Percentiles rank a stretch among this genome's conserved stretches.
Evolutionary conservation across 140 eudicot genomes (phyloP).

Genomic region (Stevia rebaudiana): DNA sequence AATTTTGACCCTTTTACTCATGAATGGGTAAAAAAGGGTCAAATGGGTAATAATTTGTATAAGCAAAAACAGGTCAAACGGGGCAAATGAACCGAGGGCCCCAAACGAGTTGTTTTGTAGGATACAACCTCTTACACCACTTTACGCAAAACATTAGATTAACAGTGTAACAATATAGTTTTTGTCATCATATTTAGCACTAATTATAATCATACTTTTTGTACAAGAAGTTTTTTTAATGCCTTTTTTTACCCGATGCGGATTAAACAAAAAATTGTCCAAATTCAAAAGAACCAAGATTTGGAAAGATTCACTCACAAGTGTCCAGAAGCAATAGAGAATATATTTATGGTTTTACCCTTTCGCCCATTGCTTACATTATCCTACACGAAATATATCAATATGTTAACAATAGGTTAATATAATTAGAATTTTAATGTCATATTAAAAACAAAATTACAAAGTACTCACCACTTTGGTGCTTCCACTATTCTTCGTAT

Average conservation of each 20-base stretch:
- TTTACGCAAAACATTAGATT: not conserved
- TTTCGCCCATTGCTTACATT: constrained; percentile 48
- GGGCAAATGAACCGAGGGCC: not conserved
- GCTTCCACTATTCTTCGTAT: constrained; percentile 46
- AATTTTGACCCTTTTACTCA: not conserved
- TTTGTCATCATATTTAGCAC: not conserved
- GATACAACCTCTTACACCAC: not conserved
- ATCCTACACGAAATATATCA: constrained; percentile 35
- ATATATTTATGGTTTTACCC: constrained; percentile 78
- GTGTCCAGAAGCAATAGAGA: constrained; percentile 96
- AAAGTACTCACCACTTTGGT: constrained; percentile 44
- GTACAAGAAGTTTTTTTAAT: not conserved
- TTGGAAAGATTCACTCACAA: constrained; percentile 50
- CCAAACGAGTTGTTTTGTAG: not conserved
- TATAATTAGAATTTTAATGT: not conserved
- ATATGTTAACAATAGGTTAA: not conserved
- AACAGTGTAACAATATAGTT: not conserved
- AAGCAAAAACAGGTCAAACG: not conserved
- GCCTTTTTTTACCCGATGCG: not conserved
- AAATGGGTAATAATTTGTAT: not conserved
- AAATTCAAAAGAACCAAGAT: constrained; percentile 6
- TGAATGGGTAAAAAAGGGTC: not conserved
- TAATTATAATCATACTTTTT: not conserved
- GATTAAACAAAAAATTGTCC: not conserved
- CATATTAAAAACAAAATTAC: constrained; percentile 1